A percentile compares a stretch with the other conserved stretches of the same genome.
Evolutionary conservation across 768 basidiomycete genomes (phyloP).

Genomic region (Boletus eberwhitei): DNA sequence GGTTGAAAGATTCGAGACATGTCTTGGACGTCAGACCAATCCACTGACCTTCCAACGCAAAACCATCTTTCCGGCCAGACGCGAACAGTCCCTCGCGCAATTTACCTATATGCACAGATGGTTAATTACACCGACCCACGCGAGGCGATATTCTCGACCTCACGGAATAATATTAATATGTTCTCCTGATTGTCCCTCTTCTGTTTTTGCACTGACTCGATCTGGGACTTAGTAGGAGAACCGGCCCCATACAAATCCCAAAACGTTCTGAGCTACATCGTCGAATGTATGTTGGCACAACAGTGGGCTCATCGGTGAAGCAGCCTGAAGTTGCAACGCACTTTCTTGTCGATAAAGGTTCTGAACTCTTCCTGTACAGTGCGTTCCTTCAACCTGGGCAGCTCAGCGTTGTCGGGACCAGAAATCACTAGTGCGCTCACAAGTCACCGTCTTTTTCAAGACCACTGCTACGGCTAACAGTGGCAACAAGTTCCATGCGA

Average conservation of each 20-base stretch:
- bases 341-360: constrained; percentile 62
- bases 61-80: constrained; percentile 53
- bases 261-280: constrained; percentile 46
- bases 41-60: constrained; percentile 63
- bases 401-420: constrained; percentile 33
- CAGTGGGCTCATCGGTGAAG: background rate
- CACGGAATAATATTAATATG: constrained; percentile 69
- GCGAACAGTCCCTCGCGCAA: constrained; percentile 71
- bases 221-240: constrained; percentile 3
- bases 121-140: background rate
- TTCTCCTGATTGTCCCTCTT: constrained; percentile 59
- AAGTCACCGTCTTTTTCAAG: constrained; percentile 70
- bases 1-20: background rate
- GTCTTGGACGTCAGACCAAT: background rate
- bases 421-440: constrained; percentile 42
- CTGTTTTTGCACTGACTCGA: constrained; percentile 31
- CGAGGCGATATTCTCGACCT: background rate
- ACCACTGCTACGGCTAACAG: constrained; percentile 75
- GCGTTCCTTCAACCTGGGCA: constrained; percentile 54
- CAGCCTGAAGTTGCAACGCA: constrained; percentile 25
- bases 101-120: constrained; percentile 50
- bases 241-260: constrained; percentile 38
- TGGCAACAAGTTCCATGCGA: constrained; percentile 64
- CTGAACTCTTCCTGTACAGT: constrained; percentile 67
- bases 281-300: background rate